Base-by-base conservation (phyloP, 257 asterid genomes). In the Solanum sejunctum region DNA sequence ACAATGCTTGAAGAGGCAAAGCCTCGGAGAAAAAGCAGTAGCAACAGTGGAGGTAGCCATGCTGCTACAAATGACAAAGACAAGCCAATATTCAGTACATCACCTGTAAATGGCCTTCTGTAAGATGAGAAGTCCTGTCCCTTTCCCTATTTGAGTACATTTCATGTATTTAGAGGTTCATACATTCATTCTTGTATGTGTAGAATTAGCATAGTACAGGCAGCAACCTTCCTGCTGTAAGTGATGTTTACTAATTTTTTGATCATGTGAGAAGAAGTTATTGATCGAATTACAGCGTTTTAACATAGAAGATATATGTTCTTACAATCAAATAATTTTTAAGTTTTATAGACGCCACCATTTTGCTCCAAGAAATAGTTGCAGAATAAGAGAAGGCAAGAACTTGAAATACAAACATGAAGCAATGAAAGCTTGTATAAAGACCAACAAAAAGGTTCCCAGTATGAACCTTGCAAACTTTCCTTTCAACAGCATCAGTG, bases 1-100 rank as follows among this genome's bases (percentile, higher is more conserved):
- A 88, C 92, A 45, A 90, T 90, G 92, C 90, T 90, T 28, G 90
- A 85, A 28, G 92, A 90, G 58, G 92, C 92, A 21, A 90, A 88
- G 85, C 92, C 92, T 47, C 80, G 92, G 71, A 85, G 92, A 77
- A 90, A 90, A 81, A 85, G 89, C 58, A 85, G 88, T 63, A 85
- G 87, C 67, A 86, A 60, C 87, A 52, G 21, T 81, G 82, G 88
- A 63, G 80, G 16, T 8, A 60, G 66, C 45, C 17, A 15, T 85
- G 52, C 43, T 15, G 58, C 71, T 18, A 66, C 81, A 7, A 66
- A 61, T 49, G 26, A 88, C 77, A 88, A 71, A 80, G 89, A 87
- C 55, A 83, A 54, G 86, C 88, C 90, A 52, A 60, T 89, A 36
- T 89, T 89, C 67, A 87, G 88, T 81, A 84, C 90, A 49, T 83